phyloP scores from a whole-genome alignment of 2,329 filamentous ascomycete genomes.

The Cadophora sp. region DNA sequence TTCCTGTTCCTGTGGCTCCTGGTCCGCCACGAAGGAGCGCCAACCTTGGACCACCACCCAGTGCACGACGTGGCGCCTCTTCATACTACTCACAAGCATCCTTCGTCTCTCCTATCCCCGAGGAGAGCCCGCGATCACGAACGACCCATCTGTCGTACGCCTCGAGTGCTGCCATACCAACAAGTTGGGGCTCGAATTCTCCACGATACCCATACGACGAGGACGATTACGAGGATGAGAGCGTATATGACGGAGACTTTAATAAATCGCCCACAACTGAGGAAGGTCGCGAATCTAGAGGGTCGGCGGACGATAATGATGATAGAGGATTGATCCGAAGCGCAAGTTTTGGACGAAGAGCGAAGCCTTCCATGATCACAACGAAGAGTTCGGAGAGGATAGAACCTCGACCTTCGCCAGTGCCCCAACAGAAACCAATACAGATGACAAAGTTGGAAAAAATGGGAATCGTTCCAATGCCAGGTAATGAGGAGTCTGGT shows the following conservation, averaged over 20 bases:
- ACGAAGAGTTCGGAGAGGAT: slow-evolving; percentile 45
- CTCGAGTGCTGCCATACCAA: slow-evolving; percentile 76
- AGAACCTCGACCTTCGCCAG: slow-evolving; percentile 35
- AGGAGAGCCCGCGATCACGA: slow-evolving; percentile 64
- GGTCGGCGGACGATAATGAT: slow-evolving; percentile 45
- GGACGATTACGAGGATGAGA: slow-evolving; percentile 33
- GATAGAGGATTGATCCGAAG: slow-evolving; percentile 65
- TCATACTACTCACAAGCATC: slow-evolving; percentile 71
- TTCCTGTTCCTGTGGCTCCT: slow-evolving; percentile 40
- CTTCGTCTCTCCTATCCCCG: slow-evolving; percentile 77
- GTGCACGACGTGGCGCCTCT: slow-evolving; percentile 63
- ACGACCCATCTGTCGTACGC: slow-evolving; percentile 70
- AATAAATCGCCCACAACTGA: slow-evolving; percentile 33
- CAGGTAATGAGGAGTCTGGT: slow-evolving; percentile 4
- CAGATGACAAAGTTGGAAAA: slow-evolving; percentile 47
- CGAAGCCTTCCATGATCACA: slow-evolving; percentile 62
- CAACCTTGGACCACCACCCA: slow-evolving; percentile 65
- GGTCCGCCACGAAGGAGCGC: slow-evolving; percentile 53
- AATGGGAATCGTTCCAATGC: slow-evolving; percentile 26
- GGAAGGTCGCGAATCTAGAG: slow-evolving; percentile 40
- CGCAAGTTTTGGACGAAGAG: slow-evolving; percentile 66
- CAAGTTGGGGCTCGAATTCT: slow-evolving; percentile 65
- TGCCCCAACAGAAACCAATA: slow-evolving; percentile 43
- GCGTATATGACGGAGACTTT: slow-evolving; percentile 27
- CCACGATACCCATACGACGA: slow-evolving; percentile 48